phyloP scores from a whole-genome alignment of 106 monocot genomes.

The Hemerocallis citrina region DNA sequence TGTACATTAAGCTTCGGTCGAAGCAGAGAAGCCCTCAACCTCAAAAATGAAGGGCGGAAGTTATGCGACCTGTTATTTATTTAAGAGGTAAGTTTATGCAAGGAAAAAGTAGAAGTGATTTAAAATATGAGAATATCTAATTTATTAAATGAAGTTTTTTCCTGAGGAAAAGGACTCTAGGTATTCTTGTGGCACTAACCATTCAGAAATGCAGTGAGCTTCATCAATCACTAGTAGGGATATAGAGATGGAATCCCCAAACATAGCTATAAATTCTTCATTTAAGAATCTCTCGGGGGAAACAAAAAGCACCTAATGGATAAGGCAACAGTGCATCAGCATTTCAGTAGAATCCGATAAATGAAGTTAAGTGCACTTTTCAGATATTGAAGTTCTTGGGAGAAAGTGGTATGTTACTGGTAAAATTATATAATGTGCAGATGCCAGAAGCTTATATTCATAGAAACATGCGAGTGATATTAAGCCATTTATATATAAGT shows the following conservation, averaged over 20 bases:
- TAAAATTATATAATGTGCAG: too few species aligned
- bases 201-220: slow-evolving; percentile 99
- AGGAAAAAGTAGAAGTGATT: not conserved
- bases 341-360: not conserved
- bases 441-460: too few species aligned
- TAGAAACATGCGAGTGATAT: too few species aligned
- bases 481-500: too few species aligned
- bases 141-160: not conserved
- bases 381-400: not conserved
- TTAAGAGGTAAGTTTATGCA: not conserved
- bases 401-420: too few species aligned
- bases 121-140: not conserved
- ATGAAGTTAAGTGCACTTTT: not conserved
- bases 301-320: slow-evolving; percentile 87
- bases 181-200: slow-evolving; percentile 36
- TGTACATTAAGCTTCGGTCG: slow-evolving; percentile 44
- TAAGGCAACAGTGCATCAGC: slow-evolving; percentile 1
- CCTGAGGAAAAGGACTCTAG: not conserved
- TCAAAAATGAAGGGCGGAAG: slow-evolving; percentile 93
- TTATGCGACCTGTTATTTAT: slow-evolving; percentile 79
- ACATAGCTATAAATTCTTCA: slow-evolving; percentile 56
- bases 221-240: slow-evolving; percentile 92
- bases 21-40: slow-evolving; percentile 67
- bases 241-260: slow-evolving; percentile 37
- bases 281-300: slow-evolving; percentile 92